Evolutionary conservation across 495 filamentous ascomycete genomes (phyloP).

Genomic region (Penicillium crystallinum): DNA sequence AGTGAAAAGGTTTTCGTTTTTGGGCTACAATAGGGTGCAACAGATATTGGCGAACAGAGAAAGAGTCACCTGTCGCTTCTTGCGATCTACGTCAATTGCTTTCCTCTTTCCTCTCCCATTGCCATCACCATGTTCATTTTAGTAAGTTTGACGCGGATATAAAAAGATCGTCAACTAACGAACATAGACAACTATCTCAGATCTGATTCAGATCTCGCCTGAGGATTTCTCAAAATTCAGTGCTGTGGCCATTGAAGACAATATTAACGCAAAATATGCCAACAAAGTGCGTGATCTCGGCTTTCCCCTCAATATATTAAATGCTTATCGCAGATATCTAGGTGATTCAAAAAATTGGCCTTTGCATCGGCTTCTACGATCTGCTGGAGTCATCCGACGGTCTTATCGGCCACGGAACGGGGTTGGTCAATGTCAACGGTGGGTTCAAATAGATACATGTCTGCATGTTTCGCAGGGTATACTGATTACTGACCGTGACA

Average conservation of each 20-base stretch:
- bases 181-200: conserved; percentile 64
- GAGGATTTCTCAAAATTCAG: conserved; percentile 79
- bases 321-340: conserved; percentile 16
- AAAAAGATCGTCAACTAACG: conserved; percentile 13
- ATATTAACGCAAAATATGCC: conserved; percentile 91
- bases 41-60: neutral
- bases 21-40: neutral
- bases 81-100: neutral
- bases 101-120: neutral
- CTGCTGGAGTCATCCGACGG: conserved; percentile 83
- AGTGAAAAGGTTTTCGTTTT: conserved; percentile 11
- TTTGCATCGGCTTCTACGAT: conserved; percentile 90
- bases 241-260: conserved; percentile 77
- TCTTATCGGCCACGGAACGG: conserved; percentile 82
- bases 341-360: conserved; percentile 74
- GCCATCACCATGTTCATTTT: conserved; percentile 53
- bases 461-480: neutral
- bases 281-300: conserved; percentile 61
- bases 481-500: neutral
- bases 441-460: conserved; percentile 4
- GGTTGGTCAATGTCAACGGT: conserved; percentile 90
- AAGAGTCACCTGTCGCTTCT: neutral
- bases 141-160: conserved; percentile 27
- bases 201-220: conserved; percentile 86
- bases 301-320: neutral